These are phyloP conservation scores for Komagataella pastoris DNA, from an alignment of 805 yeast species.

Conservation along the genomic window DNA sequence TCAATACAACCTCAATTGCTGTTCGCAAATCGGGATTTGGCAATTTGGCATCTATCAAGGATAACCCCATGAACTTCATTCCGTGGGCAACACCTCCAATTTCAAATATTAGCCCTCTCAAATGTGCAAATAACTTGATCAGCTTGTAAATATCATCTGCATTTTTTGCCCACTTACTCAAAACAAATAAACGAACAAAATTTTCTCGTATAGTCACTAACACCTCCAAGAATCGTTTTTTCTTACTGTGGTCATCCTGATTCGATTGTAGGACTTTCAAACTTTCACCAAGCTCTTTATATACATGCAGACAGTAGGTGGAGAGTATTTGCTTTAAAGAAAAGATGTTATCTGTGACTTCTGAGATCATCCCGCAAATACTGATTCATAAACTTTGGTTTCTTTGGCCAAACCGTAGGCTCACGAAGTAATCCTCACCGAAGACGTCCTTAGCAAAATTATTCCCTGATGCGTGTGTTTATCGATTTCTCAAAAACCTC, in stretches of 20 bases:
- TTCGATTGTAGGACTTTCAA: conserved; percentile 6
- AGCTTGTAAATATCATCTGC: conserved; percentile 58
- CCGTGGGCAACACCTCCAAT: conserved; percentile 33
- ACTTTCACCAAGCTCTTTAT: background rate
- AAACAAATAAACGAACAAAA: conserved; percentile 70
- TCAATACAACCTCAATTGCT: conserved; percentile 69
- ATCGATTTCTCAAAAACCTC: background rate
- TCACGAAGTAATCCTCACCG: background rate
- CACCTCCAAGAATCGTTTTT: conserved; percentile 53
- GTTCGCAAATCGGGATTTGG: conserved; percentile 88
- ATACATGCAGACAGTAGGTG: background rate
- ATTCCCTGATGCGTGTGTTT: background rate
- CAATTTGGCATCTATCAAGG: conserved; percentile 76
- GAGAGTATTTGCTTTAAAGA: background rate
- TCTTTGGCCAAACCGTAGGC: background rate
- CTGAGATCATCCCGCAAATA: background rate
- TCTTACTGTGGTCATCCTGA: conserved; percentile 47
- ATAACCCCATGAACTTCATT: conserved; percentile 53
- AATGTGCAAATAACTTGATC: conserved; percentile 82
- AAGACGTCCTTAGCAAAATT: too few species aligned
- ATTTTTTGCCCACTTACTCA: conserved; percentile 79
- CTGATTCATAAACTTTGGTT: background rate
- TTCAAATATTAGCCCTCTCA: conserved; percentile 30
- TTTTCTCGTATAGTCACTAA: conserved; percentile 70
- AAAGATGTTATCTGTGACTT: background rate